Percentiles rank a stretch among this genome's conserved stretches.
These are phyloP conservation scores for Candida nemodendra DNA, from an alignment of 805 yeast species.

Conservation along the genomic window DNA sequence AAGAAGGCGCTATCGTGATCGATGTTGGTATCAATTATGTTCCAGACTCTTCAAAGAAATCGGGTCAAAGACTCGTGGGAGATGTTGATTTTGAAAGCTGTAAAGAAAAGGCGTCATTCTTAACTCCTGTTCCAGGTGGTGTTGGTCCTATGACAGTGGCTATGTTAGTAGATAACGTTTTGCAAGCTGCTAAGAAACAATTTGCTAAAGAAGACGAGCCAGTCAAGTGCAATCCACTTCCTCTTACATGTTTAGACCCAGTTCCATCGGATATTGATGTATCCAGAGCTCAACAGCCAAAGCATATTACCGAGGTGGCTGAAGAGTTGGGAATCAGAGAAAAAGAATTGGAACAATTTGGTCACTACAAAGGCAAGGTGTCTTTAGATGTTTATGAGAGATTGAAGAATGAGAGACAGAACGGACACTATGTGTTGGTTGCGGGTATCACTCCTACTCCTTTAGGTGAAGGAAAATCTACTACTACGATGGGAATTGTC, in stretches of 20 bases:
- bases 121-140: slow-evolving; percentile 92
- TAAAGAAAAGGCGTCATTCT: slow-evolving; percentile 51
- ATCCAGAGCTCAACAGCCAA: slow-evolving; percentile 73
- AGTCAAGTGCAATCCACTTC: slow-evolving; percentile 53
- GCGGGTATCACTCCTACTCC: slow-evolving; percentile 89
- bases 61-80: slow-evolving; percentile 73
- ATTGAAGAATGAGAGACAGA: slow-evolving; percentile 50
- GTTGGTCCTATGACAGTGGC: slow-evolving; percentile 94
- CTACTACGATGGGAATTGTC: slow-evolving; percentile 79
- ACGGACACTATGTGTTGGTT: slow-evolving; percentile 73
- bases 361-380: slow-evolving; percentile 75
- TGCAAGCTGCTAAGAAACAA: slow-evolving; percentile 60
- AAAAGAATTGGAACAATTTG: slow-evolving; percentile 70
- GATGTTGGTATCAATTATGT: slow-evolving; percentile 84
- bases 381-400: slow-evolving; percentile 62
- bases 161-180: slow-evolving; percentile 70
- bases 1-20: slow-evolving; percentile 64
- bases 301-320: slow-evolving; percentile 66
- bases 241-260: slow-evolving; percentile 55
- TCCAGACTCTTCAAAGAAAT: slow-evolving; percentile 61
- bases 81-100: slow-evolving; percentile 69
- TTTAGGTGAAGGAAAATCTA: slow-evolving; percentile 81
- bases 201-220: slow-evolving; percentile 19
- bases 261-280: slow-evolving; percentile 82
- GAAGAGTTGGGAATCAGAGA: slow-evolving; percentile 65